Evolutionary conservation across 139 green algal genomes (phyloP).

Genomic region (Micractinium sp.): DNA sequence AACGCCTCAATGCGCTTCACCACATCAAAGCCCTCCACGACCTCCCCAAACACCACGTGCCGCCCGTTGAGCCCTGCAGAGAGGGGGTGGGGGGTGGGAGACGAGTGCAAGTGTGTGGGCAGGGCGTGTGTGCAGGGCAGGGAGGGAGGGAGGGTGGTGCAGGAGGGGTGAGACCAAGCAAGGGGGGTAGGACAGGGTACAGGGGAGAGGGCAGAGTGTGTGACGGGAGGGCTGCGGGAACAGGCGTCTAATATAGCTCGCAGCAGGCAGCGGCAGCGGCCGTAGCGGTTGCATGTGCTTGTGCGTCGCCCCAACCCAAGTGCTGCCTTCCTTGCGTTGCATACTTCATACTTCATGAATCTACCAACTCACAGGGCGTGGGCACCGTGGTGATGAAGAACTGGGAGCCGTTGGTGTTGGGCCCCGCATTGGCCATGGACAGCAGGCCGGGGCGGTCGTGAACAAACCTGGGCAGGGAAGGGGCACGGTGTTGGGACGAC

Average conservation of each 20-base stretch:
- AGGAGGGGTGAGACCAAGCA: no score
- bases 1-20: constrained; percentile 43
- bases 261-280: no score
- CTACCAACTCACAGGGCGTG: constrained; percentile 40
- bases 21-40: constrained; percentile 76
- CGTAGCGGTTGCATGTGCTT: not conserved
- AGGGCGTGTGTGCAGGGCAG: not conserved
- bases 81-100: not conserved
- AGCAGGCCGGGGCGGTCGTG: constrained; percentile 75
- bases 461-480: constrained; percentile 38
- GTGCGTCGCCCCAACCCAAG: no score
- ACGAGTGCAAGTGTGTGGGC: no score
- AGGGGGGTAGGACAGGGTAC: no score
- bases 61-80: constrained; percentile 56
- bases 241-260: no score
- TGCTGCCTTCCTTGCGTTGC: not conserved
- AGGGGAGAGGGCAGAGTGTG: no score
- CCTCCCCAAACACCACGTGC: constrained; percentile 81
- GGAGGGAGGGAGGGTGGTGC: no score
- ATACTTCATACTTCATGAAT: not conserved
- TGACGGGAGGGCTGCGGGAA: no score
- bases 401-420: constrained; percentile 60
- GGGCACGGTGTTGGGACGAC: no score
- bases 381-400: constrained; percentile 64
- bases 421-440: constrained; percentile 82